Conservation (phyloP, 2,329 filamentous ascomycete species). For the Pezicula carpinea region DNA sequence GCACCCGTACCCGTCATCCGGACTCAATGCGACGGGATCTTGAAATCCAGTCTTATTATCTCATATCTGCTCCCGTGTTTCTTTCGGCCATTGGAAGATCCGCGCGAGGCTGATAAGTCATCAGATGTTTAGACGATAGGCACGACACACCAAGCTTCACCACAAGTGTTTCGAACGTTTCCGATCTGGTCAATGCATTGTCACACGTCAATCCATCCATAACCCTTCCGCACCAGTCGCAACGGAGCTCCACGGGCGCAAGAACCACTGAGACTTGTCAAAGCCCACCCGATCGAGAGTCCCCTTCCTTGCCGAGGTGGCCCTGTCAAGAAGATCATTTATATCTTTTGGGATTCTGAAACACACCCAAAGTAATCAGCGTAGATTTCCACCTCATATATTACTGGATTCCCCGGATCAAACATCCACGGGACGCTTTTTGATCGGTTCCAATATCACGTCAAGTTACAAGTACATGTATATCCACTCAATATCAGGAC, state of each 20-base stretch:
- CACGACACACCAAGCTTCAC: constrained; percentile 25
- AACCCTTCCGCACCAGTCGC: constrained; percentile 11
- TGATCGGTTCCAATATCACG: not conserved
- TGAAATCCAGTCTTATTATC: no score
- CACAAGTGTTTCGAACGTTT: constrained; percentile 27
- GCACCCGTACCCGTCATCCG: not conserved
- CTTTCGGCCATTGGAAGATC: constrained; percentile 21
- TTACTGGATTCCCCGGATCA: constrained; percentile 8
- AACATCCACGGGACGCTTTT: not conserved
- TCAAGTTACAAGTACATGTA: not conserved
- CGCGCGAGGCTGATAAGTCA: constrained; percentile 21
- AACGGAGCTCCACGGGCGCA: constrained; percentile 9
- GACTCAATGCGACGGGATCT: no score
- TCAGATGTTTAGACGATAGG: constrained; percentile 24
- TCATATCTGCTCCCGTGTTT: constrained; percentile 11
- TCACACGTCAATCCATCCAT: constrained; percentile 23
- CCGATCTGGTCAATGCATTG: constrained; percentile 29
- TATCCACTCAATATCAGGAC: not conserved
- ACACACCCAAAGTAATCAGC: constrained; percentile 19
- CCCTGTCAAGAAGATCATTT: constrained; percentile 18
- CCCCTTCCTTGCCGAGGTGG: constrained; percentile 10
- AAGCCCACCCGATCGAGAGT: constrained; percentile 22
- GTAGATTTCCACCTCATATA: constrained; percentile 21
- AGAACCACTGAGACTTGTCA: constrained; percentile 19
- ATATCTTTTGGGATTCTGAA: constrained; percentile 22